Evolutionary conservation across 495 filamentous ascomycete species (phyloP).

Genomic region (Lepidopterella palustris): DNA sequence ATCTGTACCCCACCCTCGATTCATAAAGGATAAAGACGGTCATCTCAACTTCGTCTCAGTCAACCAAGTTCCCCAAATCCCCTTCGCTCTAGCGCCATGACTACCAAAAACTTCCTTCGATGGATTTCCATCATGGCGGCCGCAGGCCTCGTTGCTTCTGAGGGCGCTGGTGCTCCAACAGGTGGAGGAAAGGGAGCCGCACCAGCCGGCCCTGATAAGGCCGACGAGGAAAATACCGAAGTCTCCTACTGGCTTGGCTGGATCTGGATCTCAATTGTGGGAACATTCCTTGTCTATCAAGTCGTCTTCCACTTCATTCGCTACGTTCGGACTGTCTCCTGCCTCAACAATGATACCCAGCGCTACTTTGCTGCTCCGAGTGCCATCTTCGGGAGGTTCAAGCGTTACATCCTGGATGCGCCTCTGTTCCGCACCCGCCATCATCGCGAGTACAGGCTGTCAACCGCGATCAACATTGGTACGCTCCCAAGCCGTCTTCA

Average conservation of each 20-base stretch:
- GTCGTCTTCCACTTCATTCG: conserved; percentile 26
- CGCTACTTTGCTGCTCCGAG: conserved; percentile 43
- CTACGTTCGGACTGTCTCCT: conserved; percentile 30
- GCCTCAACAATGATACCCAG: conserved; percentile 33
- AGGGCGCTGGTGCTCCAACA: background rate
- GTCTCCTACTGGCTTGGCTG: conserved; percentile 25
- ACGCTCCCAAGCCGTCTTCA: conserved; percentile 83
- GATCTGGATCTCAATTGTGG: conserved; percentile 25
- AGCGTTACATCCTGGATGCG: conserved; percentile 76
- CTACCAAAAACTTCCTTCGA: conserved; percentile 7
- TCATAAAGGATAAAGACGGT: conserved; percentile 21
- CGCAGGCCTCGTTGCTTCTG: conserved; percentile 4
- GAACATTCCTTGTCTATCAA: conserved; percentile 25
- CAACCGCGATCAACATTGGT: conserved; percentile 71
- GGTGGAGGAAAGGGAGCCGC: conserved; percentile 7
- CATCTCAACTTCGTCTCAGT: conserved; percentile 6
- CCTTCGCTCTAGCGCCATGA: conserved; percentile 12
- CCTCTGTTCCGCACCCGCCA: conserved; percentile 76
- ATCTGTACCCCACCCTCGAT: conserved; percentile 21
- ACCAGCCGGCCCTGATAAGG: conserved; percentile 6
- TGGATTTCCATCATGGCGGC: conserved; percentile 5
- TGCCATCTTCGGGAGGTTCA: conserved; percentile 44
- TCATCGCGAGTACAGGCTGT: conserved; percentile 78
- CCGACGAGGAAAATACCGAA: conserved; percentile 23
- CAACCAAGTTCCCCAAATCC: background rate